Evolutionary conservation across 176 grass and related monocot species (phyloP), one percentile per base, ranked within the genome.

Genomic region (Zizania latifolia): DNA sequence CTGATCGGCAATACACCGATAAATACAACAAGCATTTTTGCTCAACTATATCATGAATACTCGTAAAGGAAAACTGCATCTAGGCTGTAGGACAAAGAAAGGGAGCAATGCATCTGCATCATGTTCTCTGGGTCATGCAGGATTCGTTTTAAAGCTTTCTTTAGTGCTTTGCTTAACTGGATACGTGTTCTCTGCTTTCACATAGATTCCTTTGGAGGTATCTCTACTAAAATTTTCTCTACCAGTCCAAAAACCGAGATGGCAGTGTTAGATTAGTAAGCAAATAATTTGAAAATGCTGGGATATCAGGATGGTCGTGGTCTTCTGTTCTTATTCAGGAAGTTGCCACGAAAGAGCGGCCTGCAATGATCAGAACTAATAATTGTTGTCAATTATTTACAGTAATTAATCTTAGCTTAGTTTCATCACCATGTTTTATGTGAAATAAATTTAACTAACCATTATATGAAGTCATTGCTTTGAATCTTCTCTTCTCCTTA

Each of bases 151-250:
- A n/a, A 40, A 29, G 46, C 59, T 22, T 69, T 27, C 70, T 81
- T 83, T 69, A 88, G 70, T 62, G 15, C 11, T 60, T 33, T 74
- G 85, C 80, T 3, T 17, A 79, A 87, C 80, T 79, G 80, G 75
- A 73, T 83, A 55, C 53, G 69, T 74, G 80, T 68, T 74, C 31
- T 83, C 54, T 83, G 67, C 11, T 39, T 65, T 53, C 80, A 68
- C 19, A 83, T 69, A 79, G 75, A 83, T 88, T 78, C 86, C 62
- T 74, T 70, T 79, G 80, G 86, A 60, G 80, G 80, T 68, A 83
- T 60, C 51, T 50, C 17, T 5, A 35, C 48, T 51, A 13, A 41
- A 29, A 14, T 67, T 87, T 78, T 17, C 37, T 6, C 50, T 60
- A 33, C 31, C 19, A 35, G 39, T 38, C 21, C 38, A 73, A 73